Base-by-base conservation (phyloP, 2,329 filamentous ascomycete species). In the Clonostachys sp. region DNA sequence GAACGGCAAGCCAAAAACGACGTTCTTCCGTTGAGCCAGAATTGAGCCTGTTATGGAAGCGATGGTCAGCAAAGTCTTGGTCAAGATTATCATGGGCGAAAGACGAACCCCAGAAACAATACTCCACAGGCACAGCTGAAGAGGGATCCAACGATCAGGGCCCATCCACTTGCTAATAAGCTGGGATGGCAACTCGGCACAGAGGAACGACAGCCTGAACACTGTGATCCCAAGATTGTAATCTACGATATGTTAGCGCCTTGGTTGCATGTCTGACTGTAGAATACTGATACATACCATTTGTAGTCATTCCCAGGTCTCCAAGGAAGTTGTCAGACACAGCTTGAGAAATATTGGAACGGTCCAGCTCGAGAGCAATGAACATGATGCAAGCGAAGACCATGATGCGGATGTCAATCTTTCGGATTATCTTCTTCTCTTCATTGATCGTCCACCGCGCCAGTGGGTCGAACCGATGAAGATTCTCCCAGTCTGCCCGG, bases 61-160 rank as follows among this genome's bases (percentile, higher is more conserved):
- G 24, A 9, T 30, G 24, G 24, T 30, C 9, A 30, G 24, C 4
- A 30, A 10, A 9, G 24, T 30, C 24, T 30, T 30, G 24, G 8
- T 30, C 24, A 30, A 30, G 8, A 30, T 9, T 30, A 30, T 30
- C 8, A 30, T 10, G 24, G 24, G 24, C 3, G 9, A 30, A 30
- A 10, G 8, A 30, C 24, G 24, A 30, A 61, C 0, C 24, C 8
- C 24, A 30, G 79, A 73, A 8, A 82, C 72, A 5, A 80, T 53
- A 53, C 74, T 79, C 78, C 77, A 81, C 5, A 73, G 66, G 6
- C 73, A 62, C 67, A 84, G 79, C 55, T 81, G 78, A 45, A 75
- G 63, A 0, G 80, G 81, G 44, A 83, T 81, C 79, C 78, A 83
- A 20, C 75, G 70, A 51, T 83, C 80, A 1, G 77, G 77, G 0